phyloP scores from a whole-genome alignment of 1,139 yeast species.

The Geotrichum cucujoidarum region DNA sequence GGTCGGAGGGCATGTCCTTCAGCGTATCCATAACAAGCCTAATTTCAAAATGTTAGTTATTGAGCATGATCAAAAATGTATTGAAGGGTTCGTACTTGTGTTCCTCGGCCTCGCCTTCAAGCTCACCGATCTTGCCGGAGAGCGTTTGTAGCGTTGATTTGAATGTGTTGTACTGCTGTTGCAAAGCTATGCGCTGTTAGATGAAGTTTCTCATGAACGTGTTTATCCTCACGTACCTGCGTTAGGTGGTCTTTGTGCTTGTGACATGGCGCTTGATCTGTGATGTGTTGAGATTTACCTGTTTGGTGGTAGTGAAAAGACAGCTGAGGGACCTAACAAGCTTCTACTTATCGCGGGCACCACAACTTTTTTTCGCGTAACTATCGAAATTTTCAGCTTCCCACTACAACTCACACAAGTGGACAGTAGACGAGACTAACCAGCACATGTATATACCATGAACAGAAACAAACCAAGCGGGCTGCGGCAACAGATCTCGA shows the following conservation, averaged over 20 bases:
- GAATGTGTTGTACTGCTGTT: slow-evolving; percentile 41
- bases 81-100: slow-evolving; percentile 36
- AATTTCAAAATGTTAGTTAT: no score
- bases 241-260: slow-evolving; percentile 14
- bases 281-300: not conserved
- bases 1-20: slow-evolving; percentile 46
- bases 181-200: slow-evolving; percentile 39
- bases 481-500: slow-evolving; percentile 9
- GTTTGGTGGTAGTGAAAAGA: slow-evolving; percentile 3
- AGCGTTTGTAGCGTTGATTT: slow-evolving; percentile 38
- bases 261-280: not conserved
- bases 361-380: no score
- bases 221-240: slow-evolving; percentile 14
- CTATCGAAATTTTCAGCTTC: not conserved
- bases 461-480: not conserved
- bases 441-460: not conserved
- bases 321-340: no score
- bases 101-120: slow-evolving; percentile 43
- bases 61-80: no score
- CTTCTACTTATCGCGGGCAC: no score
- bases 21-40: slow-evolving; percentile 54
- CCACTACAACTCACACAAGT: not conserved
- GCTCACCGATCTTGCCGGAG: slow-evolving; percentile 39
- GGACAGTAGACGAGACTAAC: not conserved
- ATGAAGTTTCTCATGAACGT: no score